Conservation (phyloP, 345 rosid species). For the Adansonia digitata region DNA sequence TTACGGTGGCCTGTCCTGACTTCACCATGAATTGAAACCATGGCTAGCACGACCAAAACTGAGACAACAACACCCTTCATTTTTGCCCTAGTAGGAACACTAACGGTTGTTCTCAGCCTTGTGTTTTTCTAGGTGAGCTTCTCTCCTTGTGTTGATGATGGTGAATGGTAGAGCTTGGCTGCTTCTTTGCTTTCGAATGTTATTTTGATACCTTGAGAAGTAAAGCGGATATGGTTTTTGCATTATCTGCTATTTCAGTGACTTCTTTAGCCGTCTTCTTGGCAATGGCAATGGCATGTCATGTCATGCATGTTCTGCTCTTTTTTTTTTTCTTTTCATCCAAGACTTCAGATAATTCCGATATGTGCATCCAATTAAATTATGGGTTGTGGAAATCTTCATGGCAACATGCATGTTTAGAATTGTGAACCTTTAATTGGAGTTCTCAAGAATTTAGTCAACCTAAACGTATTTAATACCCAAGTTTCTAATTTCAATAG, state of each 20-base stretch:
- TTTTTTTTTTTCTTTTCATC: no score
- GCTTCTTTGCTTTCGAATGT: not conserved
- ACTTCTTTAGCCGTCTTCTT: not conserved
- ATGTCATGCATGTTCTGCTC: no score
- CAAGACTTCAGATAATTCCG: no score
- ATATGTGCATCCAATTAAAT: no score
- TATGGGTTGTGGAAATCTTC: no score
- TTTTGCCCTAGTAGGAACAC: not conserved
- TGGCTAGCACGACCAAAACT: not conserved
- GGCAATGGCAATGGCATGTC: no score
- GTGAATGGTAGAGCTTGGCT: not conserved
- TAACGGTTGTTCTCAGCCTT: not conserved
- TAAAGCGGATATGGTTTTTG: not conserved
- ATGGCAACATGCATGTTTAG: no score
- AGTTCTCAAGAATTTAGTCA: no score
- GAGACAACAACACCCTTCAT: slow-evolving; percentile 1
- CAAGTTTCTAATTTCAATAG: no score
- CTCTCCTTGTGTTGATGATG: not conserved
- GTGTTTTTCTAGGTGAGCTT: not conserved
- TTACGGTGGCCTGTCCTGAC: slow-evolving; percentile 8
- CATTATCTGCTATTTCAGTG: not conserved
- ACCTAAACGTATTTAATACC: no score
- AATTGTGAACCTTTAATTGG: no score
- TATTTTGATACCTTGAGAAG: not conserved
- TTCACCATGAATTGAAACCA: not conserved